Conservation (phyloP, 306 rosid genomes). For the Cercis canadensis region DNA sequence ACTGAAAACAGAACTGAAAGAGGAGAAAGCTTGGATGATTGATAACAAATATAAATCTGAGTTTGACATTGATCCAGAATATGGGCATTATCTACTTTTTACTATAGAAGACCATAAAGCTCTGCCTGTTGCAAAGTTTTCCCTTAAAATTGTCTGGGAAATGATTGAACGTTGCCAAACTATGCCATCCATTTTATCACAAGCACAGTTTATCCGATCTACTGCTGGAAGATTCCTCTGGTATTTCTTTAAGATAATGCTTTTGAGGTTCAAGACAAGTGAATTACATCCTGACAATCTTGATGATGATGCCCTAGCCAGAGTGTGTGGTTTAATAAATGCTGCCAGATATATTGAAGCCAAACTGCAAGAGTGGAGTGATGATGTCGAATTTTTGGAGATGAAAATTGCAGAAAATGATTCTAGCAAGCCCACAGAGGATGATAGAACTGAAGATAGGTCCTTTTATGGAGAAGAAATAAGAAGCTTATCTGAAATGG, state of each 20-base stretch:
- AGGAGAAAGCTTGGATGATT: constrained; percentile 62
- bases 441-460: constrained; percentile 28
- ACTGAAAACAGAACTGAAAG: constrained; percentile 59
- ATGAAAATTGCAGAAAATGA: constrained; percentile 66
- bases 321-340: constrained; percentile 61
- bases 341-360: constrained; percentile 64
- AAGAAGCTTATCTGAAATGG: constrained; percentile 65
- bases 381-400: constrained; percentile 69
- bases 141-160: constrained; percentile 68
- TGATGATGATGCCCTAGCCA: constrained; percentile 46
- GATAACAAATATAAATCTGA: constrained; percentile 39
- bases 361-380: constrained; percentile 73
- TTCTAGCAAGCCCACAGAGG: constrained; percentile 42
- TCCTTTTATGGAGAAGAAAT: constrained; percentile 70
- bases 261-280: constrained; percentile 55
- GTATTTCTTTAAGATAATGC: constrained; percentile 69
- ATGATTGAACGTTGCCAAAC: constrained; percentile 66
- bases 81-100: constrained; percentile 42
- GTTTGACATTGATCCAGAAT: constrained; percentile 36
- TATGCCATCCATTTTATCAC: constrained; percentile 56
- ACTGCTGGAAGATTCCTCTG: constrained; percentile 70
- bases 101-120: constrained; percentile 64
- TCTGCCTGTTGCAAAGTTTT: constrained; percentile 61
- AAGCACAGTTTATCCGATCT: constrained; percentile 60
- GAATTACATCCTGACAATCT: constrained; percentile 46